Conservation (phyloP, 2,329 filamentous ascomycete genomes). For the Trichoderma pleuroti region DNA sequence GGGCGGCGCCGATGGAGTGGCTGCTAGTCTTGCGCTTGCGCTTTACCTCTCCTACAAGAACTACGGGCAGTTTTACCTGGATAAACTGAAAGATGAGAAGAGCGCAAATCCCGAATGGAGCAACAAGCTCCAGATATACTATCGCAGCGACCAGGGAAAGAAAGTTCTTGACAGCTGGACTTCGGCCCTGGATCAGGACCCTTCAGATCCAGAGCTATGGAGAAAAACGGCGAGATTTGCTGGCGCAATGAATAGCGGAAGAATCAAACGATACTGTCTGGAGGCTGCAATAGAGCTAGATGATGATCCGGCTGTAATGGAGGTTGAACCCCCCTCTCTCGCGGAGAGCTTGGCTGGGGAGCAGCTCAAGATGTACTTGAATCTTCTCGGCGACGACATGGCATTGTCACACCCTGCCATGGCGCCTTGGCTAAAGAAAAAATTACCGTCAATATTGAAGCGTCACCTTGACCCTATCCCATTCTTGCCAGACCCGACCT, state of each 20-base stretch:
- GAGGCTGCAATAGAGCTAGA: conserved; percentile 65
- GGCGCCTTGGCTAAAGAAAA: conserved; percentile 51
- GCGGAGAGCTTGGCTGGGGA: conserved; percentile 62
- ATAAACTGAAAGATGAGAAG: conserved; percentile 44
- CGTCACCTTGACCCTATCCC: conserved; percentile 60
- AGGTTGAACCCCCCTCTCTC: conserved; percentile 60
- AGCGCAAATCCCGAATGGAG: conserved; percentile 52
- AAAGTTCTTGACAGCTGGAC: conserved; percentile 55
- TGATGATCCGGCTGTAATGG: conserved; percentile 60
- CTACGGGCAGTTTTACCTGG: conserved; percentile 86
- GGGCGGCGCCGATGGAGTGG: conserved; percentile 67
- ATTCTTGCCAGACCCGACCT: conserved; percentile 55
- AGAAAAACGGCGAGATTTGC: conserved; percentile 56
- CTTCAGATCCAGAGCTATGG: conserved; percentile 66
- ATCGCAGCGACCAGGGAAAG: conserved; percentile 35
- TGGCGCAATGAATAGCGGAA: conserved; percentile 53
- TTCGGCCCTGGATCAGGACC: conserved; percentile 59
- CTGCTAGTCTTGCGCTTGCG: conserved; percentile 80
- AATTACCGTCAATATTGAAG: conserved; percentile 49
- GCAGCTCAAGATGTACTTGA: conserved; percentile 55
- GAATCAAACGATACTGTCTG: conserved; percentile 59
- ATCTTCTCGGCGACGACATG: conserved; percentile 52
- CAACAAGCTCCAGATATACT: conserved; percentile 27
- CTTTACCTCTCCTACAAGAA: conserved; percentile 95
- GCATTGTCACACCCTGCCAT: conserved; percentile 59